Evolutionary conservation across 208 protist genomes (phyloP).

Genomic region (Acanthamoeba triangularis): DNA sequence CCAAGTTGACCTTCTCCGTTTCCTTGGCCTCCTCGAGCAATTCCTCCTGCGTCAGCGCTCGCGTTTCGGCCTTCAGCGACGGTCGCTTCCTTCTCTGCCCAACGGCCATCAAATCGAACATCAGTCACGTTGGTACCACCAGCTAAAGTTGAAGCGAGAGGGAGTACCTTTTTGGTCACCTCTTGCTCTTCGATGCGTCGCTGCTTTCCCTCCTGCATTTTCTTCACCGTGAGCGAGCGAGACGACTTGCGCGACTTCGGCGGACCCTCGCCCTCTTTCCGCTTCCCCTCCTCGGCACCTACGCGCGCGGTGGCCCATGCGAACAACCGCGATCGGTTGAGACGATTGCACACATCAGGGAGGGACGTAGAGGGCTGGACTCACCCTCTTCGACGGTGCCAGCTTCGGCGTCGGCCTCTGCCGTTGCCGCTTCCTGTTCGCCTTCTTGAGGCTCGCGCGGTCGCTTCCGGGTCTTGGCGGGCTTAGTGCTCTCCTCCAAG

Average conservation of each 20-base stretch:
- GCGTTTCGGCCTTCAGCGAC: background rate
- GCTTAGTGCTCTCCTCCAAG: background rate
- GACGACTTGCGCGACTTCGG: constrained; percentile 58
- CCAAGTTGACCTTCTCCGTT: constrained; percentile 55
- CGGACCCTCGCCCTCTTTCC: constrained; percentile 51
- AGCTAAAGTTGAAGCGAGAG: too few relatives aligned
- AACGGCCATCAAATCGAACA: background rate
- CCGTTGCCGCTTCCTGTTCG: background rate
- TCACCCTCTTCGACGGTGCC: background rate
- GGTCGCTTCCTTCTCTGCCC: constrained; percentile 45
- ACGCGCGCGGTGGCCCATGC: too few relatives aligned
- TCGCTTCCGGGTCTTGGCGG: background rate
- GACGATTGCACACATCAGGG: background rate
- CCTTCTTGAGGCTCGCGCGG: background rate
- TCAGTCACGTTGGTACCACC: background rate
- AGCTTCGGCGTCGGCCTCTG: background rate
- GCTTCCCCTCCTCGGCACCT: background rate
- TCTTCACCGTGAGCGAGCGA: constrained; percentile 40
- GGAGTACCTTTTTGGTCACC: background rate
- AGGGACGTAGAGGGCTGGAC: too few relatives aligned
- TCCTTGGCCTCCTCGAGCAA: constrained; percentile 65
- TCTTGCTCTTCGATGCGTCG: constrained; percentile 31
- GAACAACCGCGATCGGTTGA: background rate
- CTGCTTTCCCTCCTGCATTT: constrained; percentile 31
- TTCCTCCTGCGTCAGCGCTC: constrained; percentile 57